A percentile compares a stretch with the other conserved stretches of the same genome.
Evolutionary conservation across 768 basidiomycete genomes (phyloP).

Genomic region (Lactarius psammicola): DNA sequence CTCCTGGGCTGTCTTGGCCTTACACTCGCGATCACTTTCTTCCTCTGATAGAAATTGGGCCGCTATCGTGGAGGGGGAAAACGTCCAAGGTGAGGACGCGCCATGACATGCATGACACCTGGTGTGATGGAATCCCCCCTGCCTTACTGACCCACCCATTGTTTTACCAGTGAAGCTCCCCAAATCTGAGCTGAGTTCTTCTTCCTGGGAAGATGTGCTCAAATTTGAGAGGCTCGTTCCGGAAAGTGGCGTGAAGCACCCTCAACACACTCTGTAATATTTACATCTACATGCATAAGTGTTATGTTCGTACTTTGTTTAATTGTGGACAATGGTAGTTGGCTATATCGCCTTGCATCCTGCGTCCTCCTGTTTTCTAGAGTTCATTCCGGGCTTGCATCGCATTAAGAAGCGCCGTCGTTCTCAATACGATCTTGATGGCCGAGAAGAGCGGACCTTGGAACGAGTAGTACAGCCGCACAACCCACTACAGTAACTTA

Average conservation of each 20-base stretch:
- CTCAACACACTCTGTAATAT: neutral
- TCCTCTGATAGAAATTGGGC: constrained; percentile 1
- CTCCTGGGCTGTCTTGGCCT: neutral
- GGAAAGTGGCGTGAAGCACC: neutral
- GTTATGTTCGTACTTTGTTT: neutral
- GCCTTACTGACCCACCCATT: neutral
- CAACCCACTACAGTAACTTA: too few species aligned
- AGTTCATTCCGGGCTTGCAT: too few species aligned
- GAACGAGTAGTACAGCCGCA: too few species aligned
- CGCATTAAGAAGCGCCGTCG: too few species aligned
- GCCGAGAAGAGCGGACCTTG: too few species aligned
- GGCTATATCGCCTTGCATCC: too few species aligned
- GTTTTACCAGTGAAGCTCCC: constrained; percentile 2
- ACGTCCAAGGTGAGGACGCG: neutral
- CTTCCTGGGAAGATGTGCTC: constrained; percentile 15
- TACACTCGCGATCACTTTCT: too few species aligned
- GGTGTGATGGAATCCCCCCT: neutral
- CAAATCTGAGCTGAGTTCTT: neutral
- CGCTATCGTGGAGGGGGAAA: neutral
- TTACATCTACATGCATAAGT: neutral
- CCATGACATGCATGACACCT: neutral
- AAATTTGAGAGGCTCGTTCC: constrained; percentile 2
- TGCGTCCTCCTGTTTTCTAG: too few species aligned
- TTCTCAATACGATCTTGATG: too few species aligned
- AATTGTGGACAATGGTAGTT: neutral